Percentiles rank a stretch among this genome's conserved stretches.
Conservation (phyloP, 441 rosid genomes). For the Corymbia citriodora region DNA sequence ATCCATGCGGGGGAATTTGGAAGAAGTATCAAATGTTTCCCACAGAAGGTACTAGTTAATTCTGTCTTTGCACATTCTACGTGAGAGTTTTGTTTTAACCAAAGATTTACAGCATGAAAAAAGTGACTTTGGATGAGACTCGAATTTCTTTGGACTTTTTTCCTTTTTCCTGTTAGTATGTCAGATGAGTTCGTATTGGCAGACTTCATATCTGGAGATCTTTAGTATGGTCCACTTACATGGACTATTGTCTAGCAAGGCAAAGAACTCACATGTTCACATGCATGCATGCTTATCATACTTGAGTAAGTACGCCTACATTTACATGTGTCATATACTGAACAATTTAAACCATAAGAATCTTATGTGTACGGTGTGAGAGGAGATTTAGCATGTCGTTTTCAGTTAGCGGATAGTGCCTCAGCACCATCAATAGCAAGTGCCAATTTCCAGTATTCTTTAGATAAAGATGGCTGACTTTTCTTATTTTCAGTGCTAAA, state of each 20-base stretch:
- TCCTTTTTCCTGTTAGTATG: not conserved
- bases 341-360: not conserved
- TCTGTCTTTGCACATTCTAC: not conserved
- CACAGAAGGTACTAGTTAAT: conserved; percentile 36
- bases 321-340: not conserved
- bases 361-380: not conserved
- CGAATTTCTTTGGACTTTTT: not conserved
- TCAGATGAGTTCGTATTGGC: not conserved
- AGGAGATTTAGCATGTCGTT: not conserved
- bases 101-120: not conserved
- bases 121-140: not conserved
- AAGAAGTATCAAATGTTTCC: conserved; percentile 31
- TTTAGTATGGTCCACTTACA: not conserved
- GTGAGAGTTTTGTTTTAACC: not conserved
- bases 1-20: conserved; percentile 45
- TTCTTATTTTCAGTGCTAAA: conserved; percentile 23
- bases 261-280: not conserved
- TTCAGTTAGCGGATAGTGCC: not conserved
- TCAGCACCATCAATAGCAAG: not conserved
- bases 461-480: not conserved
- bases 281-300: not conserved
- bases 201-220: not conserved
- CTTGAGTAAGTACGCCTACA: not conserved
- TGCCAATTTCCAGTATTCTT: not conserved
- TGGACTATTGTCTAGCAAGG: not conserved